These are phyloP conservation scores for Primulina huaijiensis DNA, from an alignment of 257 asterid species.

Conservation along the genomic window DNA sequence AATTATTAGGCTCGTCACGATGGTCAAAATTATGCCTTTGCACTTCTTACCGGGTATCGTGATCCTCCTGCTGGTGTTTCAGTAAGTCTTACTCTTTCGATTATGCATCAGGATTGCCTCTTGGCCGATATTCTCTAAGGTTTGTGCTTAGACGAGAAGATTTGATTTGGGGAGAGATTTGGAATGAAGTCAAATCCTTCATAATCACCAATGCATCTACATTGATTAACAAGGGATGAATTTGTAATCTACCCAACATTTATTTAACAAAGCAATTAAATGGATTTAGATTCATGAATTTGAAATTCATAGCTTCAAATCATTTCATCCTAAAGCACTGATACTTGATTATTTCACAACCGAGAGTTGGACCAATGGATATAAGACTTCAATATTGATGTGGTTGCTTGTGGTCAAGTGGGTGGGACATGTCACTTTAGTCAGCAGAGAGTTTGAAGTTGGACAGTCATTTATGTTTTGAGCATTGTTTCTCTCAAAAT, in stretches of 20 bases:
- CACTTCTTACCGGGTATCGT: conserved; percentile 58
- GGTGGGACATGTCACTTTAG: neutral
- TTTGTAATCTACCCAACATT: no score
- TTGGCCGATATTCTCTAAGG: neutral
- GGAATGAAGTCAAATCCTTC: no score
- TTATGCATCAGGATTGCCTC: neutral
- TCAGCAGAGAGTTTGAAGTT: no score
- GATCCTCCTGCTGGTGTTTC: conserved; percentile 72
- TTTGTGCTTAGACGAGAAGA: no score
- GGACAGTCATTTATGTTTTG: no score
- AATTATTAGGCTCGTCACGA: conserved; percentile 56
- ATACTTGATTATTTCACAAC: neutral
- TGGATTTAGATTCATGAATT: no score
- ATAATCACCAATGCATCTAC: no score
- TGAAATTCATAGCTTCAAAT: no score
- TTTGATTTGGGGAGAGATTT: no score
- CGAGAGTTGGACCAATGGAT: neutral
- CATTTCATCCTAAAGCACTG: neutral
- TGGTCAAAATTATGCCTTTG: conserved; percentile 59
- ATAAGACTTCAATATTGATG: neutral
- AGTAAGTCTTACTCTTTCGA: conserved; percentile 33
- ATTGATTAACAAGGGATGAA: no score
- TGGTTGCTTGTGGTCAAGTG: neutral
- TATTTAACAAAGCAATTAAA: no score
- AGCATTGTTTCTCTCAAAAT: neutral